Base-by-base conservation (phyloP, 1,284 basidiomycete species). In the Ustilago trichophora region DNA sequence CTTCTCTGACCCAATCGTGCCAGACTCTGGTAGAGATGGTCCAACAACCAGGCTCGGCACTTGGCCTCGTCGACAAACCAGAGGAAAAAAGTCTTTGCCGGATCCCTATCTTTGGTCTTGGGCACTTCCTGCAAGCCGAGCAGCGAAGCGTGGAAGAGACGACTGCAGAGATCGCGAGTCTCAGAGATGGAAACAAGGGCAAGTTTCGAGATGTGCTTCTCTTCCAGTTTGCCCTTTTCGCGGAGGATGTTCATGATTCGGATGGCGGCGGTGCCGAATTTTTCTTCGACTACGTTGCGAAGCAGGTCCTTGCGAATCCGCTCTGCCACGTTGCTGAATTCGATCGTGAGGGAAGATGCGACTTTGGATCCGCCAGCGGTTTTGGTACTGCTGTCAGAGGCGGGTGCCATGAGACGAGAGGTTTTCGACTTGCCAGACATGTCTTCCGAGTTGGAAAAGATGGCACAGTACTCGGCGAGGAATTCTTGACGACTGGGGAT, bases 181-280 rank as follows among this genome's bases (percentile, higher is more conserved):
- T 94, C 91, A 78, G 91, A 92, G 31, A 90, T 86, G 0, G 91
- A 87, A 84, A 98, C 89, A 88, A 98, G 92, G 5, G 92, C 91
- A 38, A 91, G 85, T 82, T 96, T 95, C 19, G 92, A 90, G 35
- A 98, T 90, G 84, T 93, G 92, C 80, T 95, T 94, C 82, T 98
- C 95, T 64, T 94, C 92, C 84, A 95, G 89, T 83, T 96, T 96
- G n/a, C 92, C 92, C n/a, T 89, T 89, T 51, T 90, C 88, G 44
- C 91, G 82, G 25, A 98, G 83, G 18, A 97, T 85, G 45, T 90
- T 86, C 62, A 98, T 84, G 47, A 98, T 89, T 31, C 94, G 86
- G 3, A 93, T 89, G 12, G 91, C 93, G 36, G 89, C 88, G 15
- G 88, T 85, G n/a, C 93, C 93, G 78, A 93, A 89, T 69, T 89